A percentile compares a stretch with the other conserved stretches of the same genome.
These are phyloP conservation scores for Termitomyces sp. DNA, from an alignment of 768 basidiomycete genomes.

Conservation along the genomic window DNA sequence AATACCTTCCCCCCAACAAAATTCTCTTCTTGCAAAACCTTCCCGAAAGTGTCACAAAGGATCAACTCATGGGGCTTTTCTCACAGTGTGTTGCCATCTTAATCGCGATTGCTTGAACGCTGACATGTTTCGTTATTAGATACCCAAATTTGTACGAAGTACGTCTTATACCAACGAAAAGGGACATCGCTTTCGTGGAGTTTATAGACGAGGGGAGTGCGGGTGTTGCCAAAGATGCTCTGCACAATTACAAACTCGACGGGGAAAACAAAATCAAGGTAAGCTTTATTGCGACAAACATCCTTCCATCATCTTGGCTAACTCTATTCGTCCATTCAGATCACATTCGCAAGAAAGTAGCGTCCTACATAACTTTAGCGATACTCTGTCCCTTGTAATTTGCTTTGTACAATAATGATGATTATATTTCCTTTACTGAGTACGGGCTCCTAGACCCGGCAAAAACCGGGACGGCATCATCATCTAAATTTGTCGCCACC, in stretches of 20 bases:
- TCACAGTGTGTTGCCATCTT: slow-evolving; percentile 55
- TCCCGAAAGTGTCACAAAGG: slow-evolving; percentile 89
- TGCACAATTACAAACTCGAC: slow-evolving; percentile 97
- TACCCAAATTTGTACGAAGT: slow-evolving; percentile 97
- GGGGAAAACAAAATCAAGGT: slow-evolving; percentile 99
- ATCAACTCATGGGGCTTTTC: slow-evolving; percentile 87
- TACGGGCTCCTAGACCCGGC: neutral
- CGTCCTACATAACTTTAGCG: slow-evolving; percentile 1
- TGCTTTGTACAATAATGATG: slow-evolving; percentile 4
- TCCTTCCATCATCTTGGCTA: neutral
- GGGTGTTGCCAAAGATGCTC: slow-evolving; percentile 87
- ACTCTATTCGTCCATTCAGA: slow-evolving; percentile 32
- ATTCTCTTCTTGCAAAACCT: slow-evolving; percentile 98
- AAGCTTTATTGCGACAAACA: slow-evolving; percentile 16
- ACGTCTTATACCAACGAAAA: slow-evolving; percentile 95
- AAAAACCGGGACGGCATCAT: slow-evolving; percentile 14
- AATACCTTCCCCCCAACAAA: slow-evolving; percentile 98
- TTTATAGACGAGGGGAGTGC: slow-evolving; percentile 92
- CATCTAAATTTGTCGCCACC: slow-evolving; percentile 3
- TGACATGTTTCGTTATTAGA: slow-evolving; percentile 35
- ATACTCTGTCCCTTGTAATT: neutral
- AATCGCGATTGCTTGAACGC: neutral
- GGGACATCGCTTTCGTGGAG: slow-evolving; percentile 98
- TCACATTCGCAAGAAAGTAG: slow-evolving; percentile 75
- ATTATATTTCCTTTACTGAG: neutral